phyloP scores from a whole-genome alignment of 1,139 yeast species.

The Suhomyces bribrorum region DNA sequence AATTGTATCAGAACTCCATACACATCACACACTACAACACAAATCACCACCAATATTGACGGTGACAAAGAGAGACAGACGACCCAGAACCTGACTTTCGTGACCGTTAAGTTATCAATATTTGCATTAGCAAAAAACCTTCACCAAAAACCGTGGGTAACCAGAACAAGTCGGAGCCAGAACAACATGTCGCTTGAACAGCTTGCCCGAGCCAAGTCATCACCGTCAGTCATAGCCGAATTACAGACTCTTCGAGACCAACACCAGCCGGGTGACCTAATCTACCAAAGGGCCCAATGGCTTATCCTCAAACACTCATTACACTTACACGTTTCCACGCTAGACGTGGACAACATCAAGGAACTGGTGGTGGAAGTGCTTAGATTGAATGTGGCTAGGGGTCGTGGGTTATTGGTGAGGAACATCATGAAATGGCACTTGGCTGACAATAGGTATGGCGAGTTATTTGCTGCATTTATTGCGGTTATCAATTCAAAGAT shows the following conservation, averaged over 20 bases:
- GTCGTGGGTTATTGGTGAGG: constrained; percentile 59
- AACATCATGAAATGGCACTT: constrained; percentile 59
- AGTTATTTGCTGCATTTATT: constrained; percentile 58
- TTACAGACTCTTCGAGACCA: background rate
- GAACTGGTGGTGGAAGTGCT: constrained; percentile 52
- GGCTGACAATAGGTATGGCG: constrained; percentile 38
- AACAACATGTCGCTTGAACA: background rate
- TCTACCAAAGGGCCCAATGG: constrained; percentile 57
- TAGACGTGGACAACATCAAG: constrained; percentile 49
- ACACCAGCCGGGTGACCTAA: background rate
- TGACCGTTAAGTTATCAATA: too few relatives aligned
- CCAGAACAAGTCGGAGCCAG: too few relatives aligned
- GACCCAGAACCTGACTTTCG: too few relatives aligned
- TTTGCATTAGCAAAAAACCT: too few relatives aligned
- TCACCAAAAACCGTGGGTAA: too few relatives aligned
- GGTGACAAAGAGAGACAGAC: too few relatives aligned
- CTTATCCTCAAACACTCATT: constrained; percentile 48
- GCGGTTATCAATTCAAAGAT: constrained; percentile 66
- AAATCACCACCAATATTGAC: too few relatives aligned
- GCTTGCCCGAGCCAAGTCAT: constrained; percentile 1
- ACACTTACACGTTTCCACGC: constrained; percentile 48
- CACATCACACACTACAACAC: background rate
- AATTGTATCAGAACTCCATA: background rate
- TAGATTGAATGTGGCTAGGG: constrained; percentile 55
- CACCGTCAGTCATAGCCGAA: background rate